Conservation (phyloP, 768 basidiomycete species). For the Tricholoma terreum region DNA sequence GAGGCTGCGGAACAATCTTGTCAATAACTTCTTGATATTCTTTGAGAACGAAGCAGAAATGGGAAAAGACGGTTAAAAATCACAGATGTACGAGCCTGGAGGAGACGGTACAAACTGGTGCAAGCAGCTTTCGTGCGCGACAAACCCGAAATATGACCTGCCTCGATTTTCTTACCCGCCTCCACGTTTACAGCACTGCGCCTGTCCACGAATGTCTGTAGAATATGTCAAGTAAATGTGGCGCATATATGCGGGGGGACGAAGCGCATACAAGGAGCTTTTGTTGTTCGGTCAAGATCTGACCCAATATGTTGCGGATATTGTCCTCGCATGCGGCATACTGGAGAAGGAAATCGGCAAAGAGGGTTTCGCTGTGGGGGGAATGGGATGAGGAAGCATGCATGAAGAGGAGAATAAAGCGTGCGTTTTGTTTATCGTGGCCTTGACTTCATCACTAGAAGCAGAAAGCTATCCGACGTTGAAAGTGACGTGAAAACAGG, state of each 20-base stretch:
- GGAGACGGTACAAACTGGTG: slow-evolving; percentile 11
- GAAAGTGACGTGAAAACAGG: neutral
- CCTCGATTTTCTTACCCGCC: slow-evolving; percentile 11
- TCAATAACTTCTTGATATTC: slow-evolving; percentile 15
- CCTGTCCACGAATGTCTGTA: slow-evolving; percentile 7
- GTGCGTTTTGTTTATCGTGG: slow-evolving; percentile 12
- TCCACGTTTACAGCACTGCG: slow-evolving; percentile 9
- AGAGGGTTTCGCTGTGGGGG: slow-evolving; percentile 16
- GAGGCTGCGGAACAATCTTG: slow-evolving; percentile 11
- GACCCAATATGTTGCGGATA: slow-evolving; percentile 20
- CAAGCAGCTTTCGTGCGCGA: slow-evolving; percentile 17
- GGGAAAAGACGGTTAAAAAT: neutral
- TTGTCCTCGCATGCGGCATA: slow-evolving; percentile 25
- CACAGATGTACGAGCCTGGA: neutral
- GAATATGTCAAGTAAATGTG: neutral
- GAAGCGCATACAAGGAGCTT: slow-evolving; percentile 15
- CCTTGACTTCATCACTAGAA: slow-evolving; percentile 10
- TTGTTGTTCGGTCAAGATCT: slow-evolving; percentile 20
- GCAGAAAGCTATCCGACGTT: neutral
- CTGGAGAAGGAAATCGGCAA: slow-evolving; percentile 17
- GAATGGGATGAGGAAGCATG: neutral
- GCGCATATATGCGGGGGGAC: neutral
- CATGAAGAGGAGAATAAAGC: neutral
- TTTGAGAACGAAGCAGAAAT: slow-evolving; percentile 2
- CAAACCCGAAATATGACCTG: slow-evolving; percentile 15